A percentile compares a stretch with the other conserved stretches of the same genome.
Conservation (phyloP, 805 yeast species). For the Torulaspora microellipsoides region DNA sequence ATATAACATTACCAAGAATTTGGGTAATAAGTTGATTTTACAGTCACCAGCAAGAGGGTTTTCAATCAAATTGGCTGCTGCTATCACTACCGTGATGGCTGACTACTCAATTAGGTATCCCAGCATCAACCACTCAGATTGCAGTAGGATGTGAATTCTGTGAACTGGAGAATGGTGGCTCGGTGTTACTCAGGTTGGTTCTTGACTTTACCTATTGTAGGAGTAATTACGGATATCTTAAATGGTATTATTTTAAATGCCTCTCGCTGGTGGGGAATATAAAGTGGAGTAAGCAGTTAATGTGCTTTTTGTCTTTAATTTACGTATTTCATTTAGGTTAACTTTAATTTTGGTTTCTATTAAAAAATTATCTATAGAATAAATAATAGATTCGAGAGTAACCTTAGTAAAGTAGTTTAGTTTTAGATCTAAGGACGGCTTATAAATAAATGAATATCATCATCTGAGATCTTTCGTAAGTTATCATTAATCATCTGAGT, state of each 20-base stretch:
- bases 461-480: too few relatives aligned
- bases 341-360: too few relatives aligned
- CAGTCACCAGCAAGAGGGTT: constrained; percentile 80
- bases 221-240: constrained; percentile 61
- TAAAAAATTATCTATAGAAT: too few relatives aligned
- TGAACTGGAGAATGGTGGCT: constrained; percentile 72
- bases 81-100: constrained; percentile 69
- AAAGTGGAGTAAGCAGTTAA: constrained; percentile 4
- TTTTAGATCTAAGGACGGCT: too few relatives aligned
- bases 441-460: too few relatives aligned
- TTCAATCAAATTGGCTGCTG: constrained; percentile 73
- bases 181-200: constrained; percentile 75
- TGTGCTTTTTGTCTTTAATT: too few relatives aligned
- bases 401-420: too few relatives aligned
- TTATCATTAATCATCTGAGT: too few relatives aligned
- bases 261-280: constrained; percentile 44
- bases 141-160: constrained; percentile 64
- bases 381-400: too few relatives aligned
- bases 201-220: constrained; percentile 68
- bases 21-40: constrained; percentile 69
- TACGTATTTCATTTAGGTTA: too few relatives aligned
- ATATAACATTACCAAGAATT: constrained; percentile 61
- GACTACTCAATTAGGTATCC: constrained; percentile 61
- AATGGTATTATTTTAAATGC: constrained; percentile 63
- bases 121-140: constrained; percentile 73